phyloP scores from a whole-genome alignment of 257 asterid species.

The Salvia rosmarinus region DNA sequence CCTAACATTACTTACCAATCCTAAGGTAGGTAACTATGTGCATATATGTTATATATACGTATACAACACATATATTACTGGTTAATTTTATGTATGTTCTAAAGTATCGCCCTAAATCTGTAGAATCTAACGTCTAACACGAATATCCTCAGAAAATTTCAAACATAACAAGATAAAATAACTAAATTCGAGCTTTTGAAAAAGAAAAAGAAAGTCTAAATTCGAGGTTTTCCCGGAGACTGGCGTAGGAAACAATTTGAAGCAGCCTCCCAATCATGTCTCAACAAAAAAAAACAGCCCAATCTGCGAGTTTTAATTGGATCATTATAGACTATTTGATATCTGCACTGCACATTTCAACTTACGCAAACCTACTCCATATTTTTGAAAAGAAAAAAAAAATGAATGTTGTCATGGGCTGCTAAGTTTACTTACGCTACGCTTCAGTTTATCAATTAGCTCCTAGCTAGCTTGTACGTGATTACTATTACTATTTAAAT shows the following conservation, averaged over 20 bases:
- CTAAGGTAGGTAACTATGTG: no score
- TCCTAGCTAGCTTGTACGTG: background rate
- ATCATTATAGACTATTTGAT: background rate
- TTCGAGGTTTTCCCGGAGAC: background rate
- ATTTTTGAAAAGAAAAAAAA: background rate
- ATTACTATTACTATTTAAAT: background rate
- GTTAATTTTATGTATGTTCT: no score
- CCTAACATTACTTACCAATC: no score
- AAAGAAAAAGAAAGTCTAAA: no score
- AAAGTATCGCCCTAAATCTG: no score
- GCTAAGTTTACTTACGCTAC: background rate
- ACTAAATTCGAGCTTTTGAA: background rate
- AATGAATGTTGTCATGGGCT: background rate
- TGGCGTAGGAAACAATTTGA: background rate
- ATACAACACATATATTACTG: no score
- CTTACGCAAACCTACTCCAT: slow-evolving; percentile 6
- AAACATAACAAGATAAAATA: no score
- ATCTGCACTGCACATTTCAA: background rate
- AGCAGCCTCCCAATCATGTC: background rate
- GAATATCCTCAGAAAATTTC: no score
- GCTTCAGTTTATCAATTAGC: background rate
- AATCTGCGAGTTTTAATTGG: background rate
- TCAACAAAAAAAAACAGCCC: background rate
- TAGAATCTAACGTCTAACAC: background rate
- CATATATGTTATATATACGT: no score